A percentile compares a stretch with the other conserved stretches of the same genome.
Conservation (phyloP, 1,139 yeast genomes). For the Blastobotrys apis region DNA sequence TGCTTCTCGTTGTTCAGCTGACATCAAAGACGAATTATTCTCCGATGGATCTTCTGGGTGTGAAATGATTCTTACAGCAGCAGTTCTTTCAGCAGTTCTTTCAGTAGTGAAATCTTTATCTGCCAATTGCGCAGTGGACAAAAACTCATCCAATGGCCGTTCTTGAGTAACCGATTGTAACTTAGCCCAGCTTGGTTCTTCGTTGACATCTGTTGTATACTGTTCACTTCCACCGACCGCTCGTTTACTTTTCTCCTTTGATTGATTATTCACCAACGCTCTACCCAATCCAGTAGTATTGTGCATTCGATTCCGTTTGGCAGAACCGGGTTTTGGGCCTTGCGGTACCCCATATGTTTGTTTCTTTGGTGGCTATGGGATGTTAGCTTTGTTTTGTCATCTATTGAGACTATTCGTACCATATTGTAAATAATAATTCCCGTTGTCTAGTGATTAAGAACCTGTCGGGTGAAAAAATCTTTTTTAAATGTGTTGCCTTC, state of each 20-base stretch:
- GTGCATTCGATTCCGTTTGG: constrained; percentile 61
- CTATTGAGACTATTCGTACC: no score
- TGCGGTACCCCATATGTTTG: constrained; percentile 52
- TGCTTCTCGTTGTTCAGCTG: constrained; percentile 46
- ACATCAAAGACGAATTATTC: constrained; percentile 52
- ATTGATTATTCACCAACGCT: constrained; percentile 71
- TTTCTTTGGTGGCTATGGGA: neutral
- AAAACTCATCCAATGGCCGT: constrained; percentile 86
- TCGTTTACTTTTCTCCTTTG: constrained; percentile 63
- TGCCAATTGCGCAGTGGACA: constrained; percentile 91
- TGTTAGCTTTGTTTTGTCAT: neutral
- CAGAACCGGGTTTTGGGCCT: constrained; percentile 78
- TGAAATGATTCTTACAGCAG: constrained; percentile 62
- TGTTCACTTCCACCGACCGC: constrained; percentile 48
- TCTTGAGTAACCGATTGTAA: constrained; percentile 93
- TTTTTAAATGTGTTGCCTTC: neutral
- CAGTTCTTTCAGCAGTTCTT: constrained; percentile 56
- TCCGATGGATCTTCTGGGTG: constrained; percentile 41
- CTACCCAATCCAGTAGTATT: constrained; percentile 84
- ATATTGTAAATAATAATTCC: neutral
- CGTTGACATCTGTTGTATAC: constrained; percentile 38
- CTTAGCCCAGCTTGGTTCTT: constrained; percentile 85
- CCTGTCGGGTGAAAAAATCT: neutral
- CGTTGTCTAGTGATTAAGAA: neutral
- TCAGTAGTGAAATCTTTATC: constrained; percentile 97